Evolutionary conservation across 2,329 filamentous ascomycete species (phyloP), one percentile per base, ranked within the genome.

Genomic region (Cladosporium sp.): DNA sequence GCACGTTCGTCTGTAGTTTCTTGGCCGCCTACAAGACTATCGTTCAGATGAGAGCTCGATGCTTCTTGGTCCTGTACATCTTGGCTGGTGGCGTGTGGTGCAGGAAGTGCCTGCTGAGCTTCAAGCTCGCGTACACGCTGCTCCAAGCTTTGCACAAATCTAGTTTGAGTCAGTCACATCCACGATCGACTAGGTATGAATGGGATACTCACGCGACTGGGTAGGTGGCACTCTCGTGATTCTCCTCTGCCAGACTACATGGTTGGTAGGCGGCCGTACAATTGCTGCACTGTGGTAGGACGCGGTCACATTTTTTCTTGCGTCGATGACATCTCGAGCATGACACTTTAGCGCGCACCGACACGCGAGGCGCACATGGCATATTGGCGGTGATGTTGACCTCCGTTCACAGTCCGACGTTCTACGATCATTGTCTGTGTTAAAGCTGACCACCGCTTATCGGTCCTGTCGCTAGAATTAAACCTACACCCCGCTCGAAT

Each of bases 271-370:
- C 74, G 22, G 64, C 61, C 13, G 63, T 63, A 60, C 75, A 78
- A 40, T 74, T 75, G 7, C 70, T 65, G 58, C 75, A 78, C 34
- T 68, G 63, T 1, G 75, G 75, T 19, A 78, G 58, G 1, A 56
- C 59, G 10, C 73, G 67, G 62, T 77, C 75, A 58, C 75, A 78
- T 47, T 71, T 69, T 67, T 78, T 78, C 62, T 77, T 78, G 20
- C 75, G 64, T 44, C 69, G 70, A 60, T 77, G 72, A 56, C 75
- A 77, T 12, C 75, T 24, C 65, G 74, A 44, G 71, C 74, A 76
- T 9, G 47, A 50, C 19, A 50, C 32, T n/a, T 50, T 50, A 13
- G 47, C 47, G 5, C 47, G 47, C 19, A 17, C 47, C 28, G 47
- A 50, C 19, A 35, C 32, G 35, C 47, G 47, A 50, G 47, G 47